These are phyloP conservation scores for Phytopythium helicoides DNA, from an alignment of 352 stramenopile species.

Conservation along the genomic window DNA sequence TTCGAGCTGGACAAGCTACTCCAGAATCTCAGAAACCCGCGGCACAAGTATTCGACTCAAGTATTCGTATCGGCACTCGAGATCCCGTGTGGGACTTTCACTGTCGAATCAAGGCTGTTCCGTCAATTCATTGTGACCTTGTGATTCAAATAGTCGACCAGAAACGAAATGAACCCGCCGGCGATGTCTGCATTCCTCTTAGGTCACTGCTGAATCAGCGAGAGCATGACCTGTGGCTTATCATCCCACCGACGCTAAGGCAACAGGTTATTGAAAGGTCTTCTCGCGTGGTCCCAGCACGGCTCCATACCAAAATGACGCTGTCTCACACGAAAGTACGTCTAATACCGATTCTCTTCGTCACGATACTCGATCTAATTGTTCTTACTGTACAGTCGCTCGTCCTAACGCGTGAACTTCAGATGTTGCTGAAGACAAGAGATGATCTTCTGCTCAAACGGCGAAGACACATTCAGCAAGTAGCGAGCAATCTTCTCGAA, in stretches of 20 bases:
- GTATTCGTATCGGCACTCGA: conserved; percentile 40
- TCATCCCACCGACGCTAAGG: conserved; percentile 50
- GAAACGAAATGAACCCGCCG: conserved; percentile 41
- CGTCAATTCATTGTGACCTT: conserved; percentile 39
- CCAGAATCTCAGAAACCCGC: conserved; percentile 3
- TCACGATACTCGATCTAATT: too few species aligned
- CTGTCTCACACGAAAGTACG: conserved; percentile 62
- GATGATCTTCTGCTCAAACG: conserved; percentile 31
- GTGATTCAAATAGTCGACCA: conserved; percentile 52
- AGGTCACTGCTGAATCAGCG: conserved; percentile 60
- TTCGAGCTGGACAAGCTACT: conserved; percentile 12
- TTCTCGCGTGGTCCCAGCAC: conserved; percentile 27
- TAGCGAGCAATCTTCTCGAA: conserved; percentile 23
- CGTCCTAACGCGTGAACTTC: conserved; percentile 49
- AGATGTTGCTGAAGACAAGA: conserved; percentile 34
- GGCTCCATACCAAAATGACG: conserved; percentile 30
- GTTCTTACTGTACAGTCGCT: conserved; percentile 40
- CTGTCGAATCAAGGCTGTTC: conserved; percentile 29
- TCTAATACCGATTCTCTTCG: too few species aligned
- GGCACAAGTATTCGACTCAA: conserved; percentile 19
- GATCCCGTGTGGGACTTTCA: conserved; percentile 40
- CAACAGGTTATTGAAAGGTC: conserved; percentile 57
- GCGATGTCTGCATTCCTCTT: conserved; percentile 43
- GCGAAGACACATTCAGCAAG: conserved; percentile 38
- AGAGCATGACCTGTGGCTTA: conserved; percentile 51